Evolutionary conservation across 768 basidiomycete genomes (phyloP).

Genomic region (Suillus discolor): DNA sequence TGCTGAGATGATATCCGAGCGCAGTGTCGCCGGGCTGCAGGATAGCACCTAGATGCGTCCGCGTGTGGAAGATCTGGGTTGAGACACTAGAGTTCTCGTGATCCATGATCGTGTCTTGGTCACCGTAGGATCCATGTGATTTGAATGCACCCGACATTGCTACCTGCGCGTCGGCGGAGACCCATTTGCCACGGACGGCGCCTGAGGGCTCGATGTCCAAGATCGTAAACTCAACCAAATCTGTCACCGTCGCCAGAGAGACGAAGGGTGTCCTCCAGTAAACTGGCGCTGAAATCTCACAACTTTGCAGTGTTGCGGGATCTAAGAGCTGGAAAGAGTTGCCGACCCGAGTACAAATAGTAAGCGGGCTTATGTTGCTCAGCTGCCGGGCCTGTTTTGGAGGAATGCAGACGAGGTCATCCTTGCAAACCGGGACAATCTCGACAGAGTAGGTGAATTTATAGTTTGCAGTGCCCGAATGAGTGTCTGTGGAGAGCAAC

Average conservation of each 20-base stretch:
- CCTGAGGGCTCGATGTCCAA: conserved; percentile 90
- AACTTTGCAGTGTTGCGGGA: conserved; percentile 79
- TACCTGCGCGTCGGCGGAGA: conserved; percentile 89
- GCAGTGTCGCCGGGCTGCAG: conserved; percentile 95
- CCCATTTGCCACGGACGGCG: conserved; percentile 69
- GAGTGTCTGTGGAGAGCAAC: conserved; percentile 89
- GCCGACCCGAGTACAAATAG: conserved; percentile 88
- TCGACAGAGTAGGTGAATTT: conserved; percentile 98
- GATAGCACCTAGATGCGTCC: conserved; percentile 92
- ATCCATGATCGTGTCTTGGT: conserved; percentile 59
- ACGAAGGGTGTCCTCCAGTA: conserved; percentile 96
- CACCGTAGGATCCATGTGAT: conserved; percentile 46
- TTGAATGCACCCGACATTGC: conserved; percentile 81
- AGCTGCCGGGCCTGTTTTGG: conserved; percentile 77
- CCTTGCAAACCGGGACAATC: conserved; percentile 96
- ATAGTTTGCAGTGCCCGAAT: conserved; percentile 91
- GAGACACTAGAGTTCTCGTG: conserved; percentile 58
- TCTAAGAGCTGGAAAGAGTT: conserved; percentile 92
- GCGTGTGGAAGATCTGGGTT: conserved; percentile 90
- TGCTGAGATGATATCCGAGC: conserved; percentile 86
- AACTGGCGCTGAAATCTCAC: conserved; percentile 73
- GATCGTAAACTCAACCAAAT: conserved; percentile 93
- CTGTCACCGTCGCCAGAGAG: conserved; percentile 76
- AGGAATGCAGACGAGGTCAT: conserved; percentile 93
- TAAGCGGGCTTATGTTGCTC: conserved; percentile 87